Conservation (phyloP, 768 basidiomycete genomes). For the Mycena epipterygia region DNA sequence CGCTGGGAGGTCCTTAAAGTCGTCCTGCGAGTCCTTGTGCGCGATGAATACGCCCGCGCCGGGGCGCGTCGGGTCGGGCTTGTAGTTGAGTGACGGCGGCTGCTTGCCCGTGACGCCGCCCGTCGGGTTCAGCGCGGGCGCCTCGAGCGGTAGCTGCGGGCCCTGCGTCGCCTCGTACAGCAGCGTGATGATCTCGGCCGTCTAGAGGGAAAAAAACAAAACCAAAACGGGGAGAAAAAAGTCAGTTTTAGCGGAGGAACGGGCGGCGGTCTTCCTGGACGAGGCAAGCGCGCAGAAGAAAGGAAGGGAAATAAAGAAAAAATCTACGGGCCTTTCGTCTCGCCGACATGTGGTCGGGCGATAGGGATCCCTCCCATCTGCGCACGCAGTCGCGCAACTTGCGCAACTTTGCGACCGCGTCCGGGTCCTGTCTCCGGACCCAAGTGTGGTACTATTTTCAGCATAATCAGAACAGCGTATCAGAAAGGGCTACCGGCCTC, state of each 20-base stretch:
- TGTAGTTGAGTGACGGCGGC: conserved; percentile 75
- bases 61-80: conserved; percentile 83
- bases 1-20: conserved; percentile 67
- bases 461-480: background rate
- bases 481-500: conserved; percentile 28
- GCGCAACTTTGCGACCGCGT: conserved; percentile 80
- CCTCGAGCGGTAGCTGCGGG: conserved; percentile 62
- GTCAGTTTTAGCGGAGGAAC: too few species aligned
- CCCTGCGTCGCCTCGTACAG: conserved; percentile 95
- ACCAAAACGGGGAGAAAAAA: background rate
- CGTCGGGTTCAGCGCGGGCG: conserved; percentile 82
- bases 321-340: conserved; percentile 80
- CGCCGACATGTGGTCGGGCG: conserved; percentile 94
- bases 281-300: background rate
- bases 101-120: conserved; percentile 74
- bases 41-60: conserved; percentile 92
- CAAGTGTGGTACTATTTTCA: conserved; percentile 88
- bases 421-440: conserved; percentile 84
- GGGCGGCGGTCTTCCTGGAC: too few species aligned
- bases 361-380: conserved; percentile 89
- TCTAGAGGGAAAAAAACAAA: conserved; percentile 62
- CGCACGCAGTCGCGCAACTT: conserved; percentile 88
- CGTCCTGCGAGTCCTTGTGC: conserved; percentile 58
- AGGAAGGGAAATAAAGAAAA: conserved; percentile 24
- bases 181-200: conserved; percentile 91